Evolutionary conservation across 257 asterid genomes (phyloP).

Genomic region (Haberlea rhodopensis): DNA sequence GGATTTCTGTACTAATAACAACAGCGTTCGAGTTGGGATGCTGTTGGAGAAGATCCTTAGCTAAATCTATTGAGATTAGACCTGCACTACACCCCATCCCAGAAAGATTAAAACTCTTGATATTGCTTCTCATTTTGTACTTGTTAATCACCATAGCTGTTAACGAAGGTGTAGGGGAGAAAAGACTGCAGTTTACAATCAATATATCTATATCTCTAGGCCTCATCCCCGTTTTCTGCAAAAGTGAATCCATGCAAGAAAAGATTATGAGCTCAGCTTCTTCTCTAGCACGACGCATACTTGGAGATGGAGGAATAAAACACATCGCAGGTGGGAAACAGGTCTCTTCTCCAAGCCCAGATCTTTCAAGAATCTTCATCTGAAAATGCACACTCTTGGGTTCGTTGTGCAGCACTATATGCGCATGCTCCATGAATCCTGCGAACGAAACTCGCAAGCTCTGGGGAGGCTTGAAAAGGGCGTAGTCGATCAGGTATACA

Average conservation of each 20-base stretch:
- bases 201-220: constrained; percentile 30
- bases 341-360: constrained; percentile 34
- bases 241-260: constrained; percentile 31
- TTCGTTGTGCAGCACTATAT: neutral
- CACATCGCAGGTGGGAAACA: constrained; percentile 23
- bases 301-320: constrained; percentile 24
- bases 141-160: constrained; percentile 33
- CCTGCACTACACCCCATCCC: constrained; percentile 59
- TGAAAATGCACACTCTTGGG: constrained; percentile 31
- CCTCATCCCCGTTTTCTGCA: constrained; percentile 20
- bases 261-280: constrained; percentile 29
- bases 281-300: constrained; percentile 16
- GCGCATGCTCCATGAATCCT: constrained; percentile 25
- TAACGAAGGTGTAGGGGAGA: constrained; percentile 34
- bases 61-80: constrained; percentile 51
- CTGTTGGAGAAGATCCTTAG: constrained; percentile 47
- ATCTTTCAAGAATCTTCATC: constrained; percentile 31
- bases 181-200: constrained; percentile 32
- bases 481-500: constrained; percentile 29
- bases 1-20: constrained; percentile 49
- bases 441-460: constrained; percentile 24
- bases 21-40: constrained; percentile 51
- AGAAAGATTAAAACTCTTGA: constrained; percentile 31
- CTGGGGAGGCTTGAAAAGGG: constrained; percentile 27
- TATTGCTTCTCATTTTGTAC: constrained; percentile 28